phyloP scores from a whole-genome alignment of 2,329 filamentous ascomycete genomes.

The Plenodomus biglobosus region DNA sequence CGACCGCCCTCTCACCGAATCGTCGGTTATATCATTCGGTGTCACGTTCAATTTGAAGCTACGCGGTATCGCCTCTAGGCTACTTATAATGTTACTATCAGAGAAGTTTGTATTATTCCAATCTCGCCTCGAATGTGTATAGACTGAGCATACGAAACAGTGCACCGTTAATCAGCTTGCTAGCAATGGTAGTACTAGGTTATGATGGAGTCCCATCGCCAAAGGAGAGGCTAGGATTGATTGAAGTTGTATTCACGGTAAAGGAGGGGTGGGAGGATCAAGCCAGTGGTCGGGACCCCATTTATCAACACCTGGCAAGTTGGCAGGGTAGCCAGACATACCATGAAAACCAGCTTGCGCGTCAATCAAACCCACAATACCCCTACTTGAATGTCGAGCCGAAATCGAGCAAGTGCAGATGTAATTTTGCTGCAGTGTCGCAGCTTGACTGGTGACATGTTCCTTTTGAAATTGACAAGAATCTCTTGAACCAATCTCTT shows the following conservation, averaged over 20 bases:
- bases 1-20: slow-evolving; percentile 46
- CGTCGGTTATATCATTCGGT: slow-evolving; percentile 48
- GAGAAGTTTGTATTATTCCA: slow-evolving; percentile 65
- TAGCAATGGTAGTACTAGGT: slow-evolving; percentile 55
- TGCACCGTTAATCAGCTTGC: slow-evolving; percentile 54
- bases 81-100: slow-evolving; percentile 62
- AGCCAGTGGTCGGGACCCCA: slow-evolving; percentile 57
- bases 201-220: slow-evolving; percentile 57
- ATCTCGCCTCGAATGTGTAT: slow-evolving; percentile 55
- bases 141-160: slow-evolving; percentile 53
- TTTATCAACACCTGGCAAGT: slow-evolving; percentile 55
- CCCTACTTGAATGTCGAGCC: too few relatives aligned
- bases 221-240: slow-evolving; percentile 51
- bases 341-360: slow-evolving; percentile 59
- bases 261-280: slow-evolving; percentile 2
- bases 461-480: too few relatives aligned
- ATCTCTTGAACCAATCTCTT: too few relatives aligned
- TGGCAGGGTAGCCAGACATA: too few relatives aligned
- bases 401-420: too few relatives aligned
- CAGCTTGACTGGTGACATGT: too few relatives aligned
- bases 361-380: slow-evolving; percentile 59
- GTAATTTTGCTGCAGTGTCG: too few relatives aligned
- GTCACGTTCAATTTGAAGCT: slow-evolving; percentile 61
- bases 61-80: slow-evolving; percentile 61
- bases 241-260: slow-evolving; percentile 28